Evolutionary conservation across 2,329 filamentous ascomycete genomes (phyloP), one percentile per base, ranked within the genome.

Genomic region (Emericellopsis cladophorae): DNA sequence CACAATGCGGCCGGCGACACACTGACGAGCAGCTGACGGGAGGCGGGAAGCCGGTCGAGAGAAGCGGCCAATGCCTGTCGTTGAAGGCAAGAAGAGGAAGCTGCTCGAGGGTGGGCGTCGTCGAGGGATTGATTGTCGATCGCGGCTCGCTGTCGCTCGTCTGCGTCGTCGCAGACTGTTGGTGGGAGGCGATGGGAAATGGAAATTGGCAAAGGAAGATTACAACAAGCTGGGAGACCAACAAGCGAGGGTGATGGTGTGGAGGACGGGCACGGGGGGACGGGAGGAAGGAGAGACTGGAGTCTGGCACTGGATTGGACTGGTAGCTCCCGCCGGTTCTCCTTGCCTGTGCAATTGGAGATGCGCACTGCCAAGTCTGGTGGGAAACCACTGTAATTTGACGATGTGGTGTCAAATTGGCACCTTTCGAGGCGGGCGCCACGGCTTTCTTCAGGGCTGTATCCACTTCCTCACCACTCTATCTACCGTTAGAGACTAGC

Each of bases 1-100:
- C 6, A 37, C 34, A 43, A 37, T 34, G 43, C 36, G 38, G 29
- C 16, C n/a, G 21, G 33, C 33, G 33, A 32, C 22, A 29, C 14
- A n/a, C 36, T 22, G 32, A 15, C 14, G 40, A 31, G 12, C 31
- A 22, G 32, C 18, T 21, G 22, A 14, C 29, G 32, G 24, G 15
- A 38, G 15, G n/a, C 21, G 31, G n/a, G 39, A 16, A 15, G 10
- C 21, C 18, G 37, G 14, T 16, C 14, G 23, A 38, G 37, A 16
- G 22, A 36, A 36, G 22, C 34, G 34, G 22, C 16, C 34, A 15
- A 16, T 12, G 34, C 34, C 22, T 21, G 34, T 22, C 34, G 34
- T 29, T 9, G 26, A 12, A 29, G 26, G 26, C 26, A 29, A 29
- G 26, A 29, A 29, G 7, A 29, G 26, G 12, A 29, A 29, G 26